These are phyloP conservation scores for Nannochloropsis gaditana DNA, from an alignment of 108 stramenopile genomes.

Conservation along the genomic window DNA sequence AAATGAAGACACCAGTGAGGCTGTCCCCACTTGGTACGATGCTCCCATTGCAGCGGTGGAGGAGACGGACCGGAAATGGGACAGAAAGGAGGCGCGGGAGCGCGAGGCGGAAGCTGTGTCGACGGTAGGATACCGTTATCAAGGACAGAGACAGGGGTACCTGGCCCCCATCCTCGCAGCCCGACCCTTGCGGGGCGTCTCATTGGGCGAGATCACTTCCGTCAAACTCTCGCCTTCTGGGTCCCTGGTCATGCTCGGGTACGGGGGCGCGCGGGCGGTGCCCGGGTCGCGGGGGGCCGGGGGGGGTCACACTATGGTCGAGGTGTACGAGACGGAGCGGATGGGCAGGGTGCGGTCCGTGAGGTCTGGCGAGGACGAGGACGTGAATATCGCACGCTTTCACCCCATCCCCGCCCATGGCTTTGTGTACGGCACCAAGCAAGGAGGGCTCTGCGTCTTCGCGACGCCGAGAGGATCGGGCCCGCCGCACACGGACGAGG, in stretches of 20 bases:
- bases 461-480: neutral
- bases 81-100: neutral
- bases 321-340: slow-evolving; percentile 64
- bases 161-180: neutral
- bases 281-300: slow-evolving; percentile 51
- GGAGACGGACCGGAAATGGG: neutral
- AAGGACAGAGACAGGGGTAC: slow-evolving; percentile 15
- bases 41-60: neutral
- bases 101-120: slow-evolving; percentile 18
- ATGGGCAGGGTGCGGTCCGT: slow-evolving; percentile 52
- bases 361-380: slow-evolving; percentile 61
- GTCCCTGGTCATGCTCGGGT: slow-evolving; percentile 82
- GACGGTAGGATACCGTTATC: slow-evolving; percentile 23
- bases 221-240: slow-evolving; percentile 84
- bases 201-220: slow-evolving; percentile 63
- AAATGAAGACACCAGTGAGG: neutral
- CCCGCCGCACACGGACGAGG: neutral
- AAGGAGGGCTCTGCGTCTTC: slow-evolving; percentile 61
- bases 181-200: neutral
- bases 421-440: slow-evolving; percentile 93
- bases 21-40: neutral
- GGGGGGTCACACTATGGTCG: slow-evolving; percentile 66
- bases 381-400: slow-evolving; percentile 93
- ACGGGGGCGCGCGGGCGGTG: slow-evolving; percentile 62
- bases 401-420: slow-evolving; percentile 88